phyloP scores from a whole-genome alignment of 208 protist species.

The Leishmania mexicana region DNA sequence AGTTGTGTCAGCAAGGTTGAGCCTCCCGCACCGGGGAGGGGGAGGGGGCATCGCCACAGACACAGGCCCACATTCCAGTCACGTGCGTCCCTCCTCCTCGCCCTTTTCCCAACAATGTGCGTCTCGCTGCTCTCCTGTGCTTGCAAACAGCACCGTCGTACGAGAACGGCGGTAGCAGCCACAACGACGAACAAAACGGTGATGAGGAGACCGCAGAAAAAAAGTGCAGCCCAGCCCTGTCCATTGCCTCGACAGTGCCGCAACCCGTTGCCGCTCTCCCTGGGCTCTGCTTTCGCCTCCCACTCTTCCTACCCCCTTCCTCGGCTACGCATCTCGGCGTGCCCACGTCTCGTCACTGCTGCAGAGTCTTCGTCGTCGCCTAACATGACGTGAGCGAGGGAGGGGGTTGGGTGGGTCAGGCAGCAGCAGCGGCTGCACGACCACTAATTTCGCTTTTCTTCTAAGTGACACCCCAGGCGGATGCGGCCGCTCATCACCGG shows the following conservation, averaged over 20 bases:
- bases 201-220: no score
- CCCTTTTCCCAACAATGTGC: background rate
- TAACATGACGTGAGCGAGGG: background rate
- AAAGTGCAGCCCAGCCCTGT: background rate
- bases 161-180: background rate
- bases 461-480: background rate
- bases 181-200: background rate
- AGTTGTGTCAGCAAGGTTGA: background rate
- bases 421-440: background rate
- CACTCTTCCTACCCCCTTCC: background rate
- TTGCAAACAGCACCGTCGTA: background rate
- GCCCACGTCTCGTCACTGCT: background rate
- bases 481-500: background rate
- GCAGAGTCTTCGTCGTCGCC: background rate
- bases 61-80: background rate
- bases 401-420: background rate
- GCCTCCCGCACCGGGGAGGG: background rate
- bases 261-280: background rate
- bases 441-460: background rate
- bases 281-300: background rate
- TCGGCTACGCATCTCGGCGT: background rate
- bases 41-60: background rate
- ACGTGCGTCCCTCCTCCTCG: background rate
- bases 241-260: background rate
- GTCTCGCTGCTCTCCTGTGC: background rate